Base-by-base conservation (phyloP, 1,284 basidiomycete species). In the Rhodotorula mucilaginosa region DNA sequence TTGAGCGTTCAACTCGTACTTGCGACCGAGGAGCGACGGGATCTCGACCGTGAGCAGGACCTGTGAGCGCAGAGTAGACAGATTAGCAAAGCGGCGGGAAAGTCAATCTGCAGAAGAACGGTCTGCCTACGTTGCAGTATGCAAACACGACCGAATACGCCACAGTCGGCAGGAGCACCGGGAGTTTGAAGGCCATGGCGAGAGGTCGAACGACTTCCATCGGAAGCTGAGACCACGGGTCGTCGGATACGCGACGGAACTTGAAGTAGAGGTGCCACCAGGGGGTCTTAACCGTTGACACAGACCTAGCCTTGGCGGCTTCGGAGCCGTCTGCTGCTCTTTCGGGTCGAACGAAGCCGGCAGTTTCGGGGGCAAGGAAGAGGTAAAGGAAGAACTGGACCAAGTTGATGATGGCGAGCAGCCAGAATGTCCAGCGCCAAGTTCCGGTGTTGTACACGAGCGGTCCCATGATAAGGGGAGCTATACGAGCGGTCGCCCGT, bases 31-130 rank as follows among this genome's bases (percentile, higher is more conserved):
- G 0, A 74, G 62, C 0, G 67, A 18, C 8, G 74, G 74, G 31
- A 72, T 74, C 60, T 75, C 74, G 65, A 75, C 68, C 6, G 68
- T 70, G 31, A 68, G 61, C 5, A 72, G 61, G 19, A 72, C 68
- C 60, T 61, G 60, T 21, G n/a, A 5, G 44, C 23, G 46, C 8
- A 18, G 5, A 12, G 13, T 8, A 16, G 47, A 26, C 8, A 47
- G 29, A 10, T 21, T 15, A 6, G 21, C 16, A 19, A 56, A 5
- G 13, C 23, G 21, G 7, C 21, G 13, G 31, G 15, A 54, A 12
- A 8, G 44, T 39, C 58, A n/a, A 63, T 10, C 13, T 15, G 52
- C 10, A 13, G 34, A 26, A 46, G 44, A 26, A 23, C 5, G 21
- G 26, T 0, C 26, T 23, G n/a, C 60, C 39, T 21, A 73, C 73